These are phyloP conservation scores for Bocquillonia castaneifolia DNA, from an alignment of 441 rosid species.

Conservation along the genomic window DNA sequence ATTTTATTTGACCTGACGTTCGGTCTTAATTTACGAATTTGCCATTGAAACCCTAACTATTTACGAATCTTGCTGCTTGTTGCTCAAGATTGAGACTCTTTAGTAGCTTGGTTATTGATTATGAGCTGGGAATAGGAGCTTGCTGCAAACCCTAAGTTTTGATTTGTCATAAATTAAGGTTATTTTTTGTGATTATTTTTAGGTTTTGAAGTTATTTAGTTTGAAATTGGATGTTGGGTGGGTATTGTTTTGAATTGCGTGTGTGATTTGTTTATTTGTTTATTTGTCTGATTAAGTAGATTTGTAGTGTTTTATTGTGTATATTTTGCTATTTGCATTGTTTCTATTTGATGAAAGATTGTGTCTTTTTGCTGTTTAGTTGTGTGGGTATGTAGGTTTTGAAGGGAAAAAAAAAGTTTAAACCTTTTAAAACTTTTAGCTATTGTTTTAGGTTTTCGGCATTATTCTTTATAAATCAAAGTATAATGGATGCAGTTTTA, in stretches of 20 bases:
- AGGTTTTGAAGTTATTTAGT: constrained; percentile 24
- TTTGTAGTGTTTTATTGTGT: constrained; percentile 23
- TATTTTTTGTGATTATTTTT: constrained; percentile 14
- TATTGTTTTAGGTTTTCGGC: too few relatives aligned
- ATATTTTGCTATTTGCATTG: constrained; percentile 17
- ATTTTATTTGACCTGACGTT: constrained; percentile 11
- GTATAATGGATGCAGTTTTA: too few relatives aligned
- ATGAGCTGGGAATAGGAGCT: constrained; percentile 29
- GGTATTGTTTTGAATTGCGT: constrained; percentile 22
- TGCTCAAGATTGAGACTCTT: constrained; percentile 17
- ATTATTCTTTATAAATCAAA: too few relatives aligned
- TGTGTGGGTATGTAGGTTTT: constrained; percentile 14
- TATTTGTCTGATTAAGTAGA: constrained; percentile 27
- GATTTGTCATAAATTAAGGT: constrained; percentile 15
- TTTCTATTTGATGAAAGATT: constrained; percentile 3
- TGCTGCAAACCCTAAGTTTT: constrained; percentile 44
- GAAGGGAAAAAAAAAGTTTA: too few relatives aligned
- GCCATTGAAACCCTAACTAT: constrained; percentile 60
- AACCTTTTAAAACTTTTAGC: too few relatives aligned
- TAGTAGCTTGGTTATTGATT: constrained; percentile 21
- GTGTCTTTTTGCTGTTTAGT: constrained; percentile 3
- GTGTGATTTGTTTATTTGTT: too few relatives aligned
- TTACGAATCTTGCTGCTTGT: constrained; percentile 13
- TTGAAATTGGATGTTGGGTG: constrained; percentile 17
- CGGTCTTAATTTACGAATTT: constrained; percentile 31